Evolutionary conservation across 768 basidiomycete genomes (phyloP), one percentile per base, ranked within the genome.

Genomic region (Panellus pusillus): DNA sequence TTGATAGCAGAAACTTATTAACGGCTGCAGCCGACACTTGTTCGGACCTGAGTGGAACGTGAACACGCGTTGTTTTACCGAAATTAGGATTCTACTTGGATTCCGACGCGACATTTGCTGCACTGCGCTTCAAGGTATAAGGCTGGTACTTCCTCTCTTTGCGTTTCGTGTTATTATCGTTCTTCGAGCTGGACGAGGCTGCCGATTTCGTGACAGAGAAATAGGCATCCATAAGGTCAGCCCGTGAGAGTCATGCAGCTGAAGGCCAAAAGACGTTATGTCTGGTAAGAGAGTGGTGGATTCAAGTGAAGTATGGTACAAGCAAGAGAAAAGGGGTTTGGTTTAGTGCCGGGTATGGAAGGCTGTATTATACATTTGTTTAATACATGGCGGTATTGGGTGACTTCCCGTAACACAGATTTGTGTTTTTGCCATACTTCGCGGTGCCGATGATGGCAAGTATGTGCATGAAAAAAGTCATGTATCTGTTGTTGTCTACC

Each of bases 1-100:
- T 89, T 27, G 70, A 75, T 38, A 92, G 65, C 13, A 92, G 68
- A 49, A 82, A 77, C 49, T 74, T 82, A 12, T 82, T 89, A 36
- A 88, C 63, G n/a, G 70, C 68, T 28, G 73, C 60, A 0, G 70
- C 63, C 17, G 79, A 78, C 4, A 74, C 68, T 60, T 66, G 50
- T 35, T 60, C 48, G 39, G 52, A 49, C 36, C 47, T 61, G 31
- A 14, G 27, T 54, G 53, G 27, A 44, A 59, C 18, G 54, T 46
- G 17, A 57, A 54, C 11, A 62, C 52, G 47, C 54, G 58, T 55
- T 0, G 43, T 45, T 29, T 40, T 12, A 31, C 17, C 8, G 31
- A 13, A 14, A 37, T 28, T 20, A 1, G 13, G 37, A 15, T 6
- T 38, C 36, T 40, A 60, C 46, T 62, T 44, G 41, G 51, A 55